phyloP scores from a whole-genome alignment of 176 grass and related monocot species.

The Phyllostachys edulis region DNA sequence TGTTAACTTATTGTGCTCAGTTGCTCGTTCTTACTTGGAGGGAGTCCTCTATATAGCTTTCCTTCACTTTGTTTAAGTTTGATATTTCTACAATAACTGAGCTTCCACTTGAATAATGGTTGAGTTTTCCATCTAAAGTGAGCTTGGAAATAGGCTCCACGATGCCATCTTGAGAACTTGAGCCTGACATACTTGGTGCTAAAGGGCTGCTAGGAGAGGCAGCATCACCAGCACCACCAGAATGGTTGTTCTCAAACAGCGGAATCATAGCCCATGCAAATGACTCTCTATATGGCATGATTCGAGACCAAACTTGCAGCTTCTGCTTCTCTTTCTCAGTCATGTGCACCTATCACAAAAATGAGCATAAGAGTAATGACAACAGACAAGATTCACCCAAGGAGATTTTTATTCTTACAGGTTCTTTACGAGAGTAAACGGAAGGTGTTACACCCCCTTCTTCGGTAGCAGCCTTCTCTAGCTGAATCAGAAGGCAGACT shows the following conservation, averaged over 20 bases:
- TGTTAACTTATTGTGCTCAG: slow-evolving; percentile 6
- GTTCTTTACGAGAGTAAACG: slow-evolving; percentile 98
- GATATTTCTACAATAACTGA: slow-evolving; percentile 92
- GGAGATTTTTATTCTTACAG: slow-evolving; percentile 64
- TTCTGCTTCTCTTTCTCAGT: slow-evolving; percentile 96
- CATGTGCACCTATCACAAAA: slow-evolving; percentile 73
- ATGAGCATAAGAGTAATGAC: slow-evolving; percentile 32
- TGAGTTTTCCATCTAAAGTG: slow-evolving; percentile 76
- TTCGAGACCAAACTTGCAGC: slow-evolving; percentile 93
- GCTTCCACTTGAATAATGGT: slow-evolving; percentile 85
- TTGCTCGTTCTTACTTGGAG: slow-evolving; percentile 66
- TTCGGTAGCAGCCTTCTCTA: slow-evolving; percentile 90
- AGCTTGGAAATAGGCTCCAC: slow-evolving; percentile 87
- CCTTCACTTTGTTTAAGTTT: slow-evolving; percentile 98
- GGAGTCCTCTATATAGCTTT: slow-evolving; percentile 94
- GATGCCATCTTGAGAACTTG: slow-evolving; percentile 80
- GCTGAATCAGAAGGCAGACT: slow-evolving; percentile 86
- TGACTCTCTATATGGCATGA: slow-evolving; percentile 87
- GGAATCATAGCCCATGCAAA: slow-evolving; percentile 98
- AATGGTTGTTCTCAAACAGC: slow-evolving; percentile 79
- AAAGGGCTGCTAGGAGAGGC: slow-evolving; percentile 89
- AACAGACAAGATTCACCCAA: slow-evolving; percentile 7
- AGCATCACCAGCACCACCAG: slow-evolving; percentile 51
- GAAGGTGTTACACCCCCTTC: slow-evolving; percentile 94
- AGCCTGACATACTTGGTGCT: slow-evolving; percentile 70